These are phyloP conservation scores for Akanthomyces dipterigenus DNA, from an alignment of 2,329 filamentous ascomycete species.

Conservation along the genomic window DNA sequence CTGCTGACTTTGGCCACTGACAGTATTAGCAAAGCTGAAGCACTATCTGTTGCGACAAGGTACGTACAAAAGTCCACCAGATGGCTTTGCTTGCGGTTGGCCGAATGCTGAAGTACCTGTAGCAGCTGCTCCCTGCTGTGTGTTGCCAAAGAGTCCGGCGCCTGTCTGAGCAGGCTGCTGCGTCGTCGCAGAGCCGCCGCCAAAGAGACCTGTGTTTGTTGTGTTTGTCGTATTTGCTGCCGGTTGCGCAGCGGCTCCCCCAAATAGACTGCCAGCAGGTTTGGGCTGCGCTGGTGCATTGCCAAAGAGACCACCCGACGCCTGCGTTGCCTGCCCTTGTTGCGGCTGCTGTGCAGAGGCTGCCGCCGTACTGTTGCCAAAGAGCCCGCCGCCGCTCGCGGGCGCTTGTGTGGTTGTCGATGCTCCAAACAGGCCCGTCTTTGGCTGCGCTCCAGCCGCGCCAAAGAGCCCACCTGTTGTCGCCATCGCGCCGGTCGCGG, in stretches of 20 bases:
- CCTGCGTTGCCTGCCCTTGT: constrained; percentile 16
- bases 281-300: constrained; percentile 14
- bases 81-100: constrained; percentile 28
- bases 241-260: constrained; percentile 17
- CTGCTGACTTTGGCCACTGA: constrained; percentile 7
- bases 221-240: constrained; percentile 19
- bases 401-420: constrained; percentile 18
- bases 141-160: constrained; percentile 26
- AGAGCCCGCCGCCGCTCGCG: constrained; percentile 16
- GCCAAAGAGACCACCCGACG: constrained; percentile 21
- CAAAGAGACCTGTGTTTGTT: constrained; percentile 23
- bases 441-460: constrained; percentile 17
- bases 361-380: constrained; percentile 21
- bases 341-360: constrained; percentile 19
- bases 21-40: background rate
- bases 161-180: constrained; percentile 17
- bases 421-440: constrained; percentile 26
- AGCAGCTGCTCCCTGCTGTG: constrained; percentile 14
- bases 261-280: constrained; percentile 21
- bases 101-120: constrained; percentile 23
- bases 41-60: background rate
- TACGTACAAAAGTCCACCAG: constrained; percentile 27
- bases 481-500: constrained; percentile 25
- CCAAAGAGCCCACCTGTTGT: constrained; percentile 33
- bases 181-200: background rate